A percentile compares a stretch with the other conserved stretches of the same genome.
Conservation (phyloP, 2,329 filamentous ascomycete genomes). For the Aspergillus neoniger region DNA sequence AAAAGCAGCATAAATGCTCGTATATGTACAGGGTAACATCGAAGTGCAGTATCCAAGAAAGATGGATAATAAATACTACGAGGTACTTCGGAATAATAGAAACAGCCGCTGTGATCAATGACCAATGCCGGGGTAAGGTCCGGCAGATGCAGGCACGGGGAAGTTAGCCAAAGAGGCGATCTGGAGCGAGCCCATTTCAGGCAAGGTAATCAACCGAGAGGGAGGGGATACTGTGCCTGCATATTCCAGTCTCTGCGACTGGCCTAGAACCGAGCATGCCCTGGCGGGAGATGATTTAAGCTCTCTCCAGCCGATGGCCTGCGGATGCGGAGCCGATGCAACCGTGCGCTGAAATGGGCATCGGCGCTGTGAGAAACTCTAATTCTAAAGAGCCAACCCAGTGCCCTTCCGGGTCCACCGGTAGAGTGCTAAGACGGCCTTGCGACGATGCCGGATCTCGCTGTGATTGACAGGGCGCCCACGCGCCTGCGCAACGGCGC, state of each 20-base stretch:
- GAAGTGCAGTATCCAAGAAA: neutral
- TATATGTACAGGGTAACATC: neutral
- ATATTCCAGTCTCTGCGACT: neutral
- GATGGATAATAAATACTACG: neutral
- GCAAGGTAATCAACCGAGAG: neutral
- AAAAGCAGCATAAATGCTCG: neutral
- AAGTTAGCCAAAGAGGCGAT: neutral
- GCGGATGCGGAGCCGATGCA: neutral
- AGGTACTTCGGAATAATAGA: neutral
- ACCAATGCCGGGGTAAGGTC: neutral
- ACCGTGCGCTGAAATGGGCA: neutral
- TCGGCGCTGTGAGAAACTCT: neutral
- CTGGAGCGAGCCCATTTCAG: neutral
- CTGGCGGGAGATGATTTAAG: constrained; percentile 1
- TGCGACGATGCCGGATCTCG: constrained; percentile 79
- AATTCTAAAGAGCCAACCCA: constrained; percentile 64
- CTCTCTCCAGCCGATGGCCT: neutral
- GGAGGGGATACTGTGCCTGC: constrained; percentile 3
- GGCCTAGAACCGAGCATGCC: constrained; percentile 2
- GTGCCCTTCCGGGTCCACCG: constrained; percentile 91
- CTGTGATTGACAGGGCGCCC: constrained; percentile 81
- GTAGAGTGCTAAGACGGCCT: constrained; percentile 82
- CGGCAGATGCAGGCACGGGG: neutral
- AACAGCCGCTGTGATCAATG: neutral
- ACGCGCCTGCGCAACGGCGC: constrained; percentile 81